Percentiles rank a stretch among this genome's conserved stretches.
Evolutionary conservation across 805 yeast species (phyloP).

Genomic region (Dipodascus geniculatus): DNA sequence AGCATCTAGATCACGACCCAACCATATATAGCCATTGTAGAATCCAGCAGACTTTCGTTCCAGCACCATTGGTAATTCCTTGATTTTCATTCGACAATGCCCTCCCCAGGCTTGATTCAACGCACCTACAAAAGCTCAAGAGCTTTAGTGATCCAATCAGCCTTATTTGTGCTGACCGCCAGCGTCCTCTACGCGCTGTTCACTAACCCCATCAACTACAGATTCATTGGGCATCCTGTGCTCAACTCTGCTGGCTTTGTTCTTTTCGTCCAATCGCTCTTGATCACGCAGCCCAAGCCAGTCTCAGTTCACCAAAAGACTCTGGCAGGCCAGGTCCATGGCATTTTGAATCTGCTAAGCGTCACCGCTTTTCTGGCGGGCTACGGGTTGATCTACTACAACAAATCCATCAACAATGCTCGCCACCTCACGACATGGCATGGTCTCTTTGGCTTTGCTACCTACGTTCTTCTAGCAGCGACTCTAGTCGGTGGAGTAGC

Average conservation of each 20-base stretch:
- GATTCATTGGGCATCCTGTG: constrained; percentile 13
- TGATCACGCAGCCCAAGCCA: constrained; percentile 20
- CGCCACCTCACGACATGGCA: constrained; percentile 20
- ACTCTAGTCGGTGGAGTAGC: constrained; percentile 16
- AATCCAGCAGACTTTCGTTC: too few species aligned
- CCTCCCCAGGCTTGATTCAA: too few species aligned
- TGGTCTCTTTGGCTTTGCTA: constrained; percentile 17
- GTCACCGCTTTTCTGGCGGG: constrained; percentile 13
- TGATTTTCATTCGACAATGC: too few species aligned
- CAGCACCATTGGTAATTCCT: too few species aligned
- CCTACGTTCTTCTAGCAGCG: constrained; percentile 12
- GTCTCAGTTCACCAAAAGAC: constrained; percentile 15
- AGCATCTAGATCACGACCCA: too few species aligned
- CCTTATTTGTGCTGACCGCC: not conserved
- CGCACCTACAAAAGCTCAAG: not conserved
- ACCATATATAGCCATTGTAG: too few species aligned
- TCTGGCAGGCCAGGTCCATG: constrained; percentile 18
- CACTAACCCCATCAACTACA: not conserved
- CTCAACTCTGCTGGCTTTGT: constrained; percentile 18
- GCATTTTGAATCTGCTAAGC: constrained; percentile 14
- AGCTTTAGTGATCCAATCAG: not conserved
- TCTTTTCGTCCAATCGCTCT: constrained; percentile 16
- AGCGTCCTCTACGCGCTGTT: not conserved
- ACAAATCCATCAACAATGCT: constrained; percentile 17
- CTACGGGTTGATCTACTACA: constrained; percentile 14